Base-by-base conservation (phyloP, 129 eudicot genomes). In the Smallanthus sonchifolius region DNA sequence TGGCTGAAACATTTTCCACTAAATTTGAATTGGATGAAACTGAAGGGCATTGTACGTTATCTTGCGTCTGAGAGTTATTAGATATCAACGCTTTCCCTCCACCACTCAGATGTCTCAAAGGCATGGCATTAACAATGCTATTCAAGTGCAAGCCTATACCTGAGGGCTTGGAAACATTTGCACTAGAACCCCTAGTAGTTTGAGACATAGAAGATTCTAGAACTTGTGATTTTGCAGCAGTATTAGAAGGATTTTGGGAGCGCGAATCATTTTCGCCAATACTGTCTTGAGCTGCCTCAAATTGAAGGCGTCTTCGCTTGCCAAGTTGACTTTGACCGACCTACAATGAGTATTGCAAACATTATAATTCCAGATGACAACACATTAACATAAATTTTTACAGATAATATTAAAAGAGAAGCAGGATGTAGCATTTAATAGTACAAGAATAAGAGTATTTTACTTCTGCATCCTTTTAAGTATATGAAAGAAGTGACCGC, bases 141-240 rank as follows among this genome's bases (percentile, higher is more conserved):
- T 92, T 92, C 55, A 89, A 81, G 79, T 92, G 96, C 85, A 92
- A 81, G 40, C 98, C 98, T 60, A 89, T 82, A 38, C 97, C 97
- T 8, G 84, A 86, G 60, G 89, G 96, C 86, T 86, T 92, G 80
- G 90, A 81, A 79, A 74, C 75, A 49, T 75, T 68, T 47, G 60
- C 3, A 48, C 37, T 32, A 56, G 74, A 44, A 40, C 71, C 77
- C 42, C 39, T 82, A 35, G 35, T 64, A 76, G 42, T 79, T 80
- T 57, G 75, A 78, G 85, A 65, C 56, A 65, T 42, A 61, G 77
- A 78, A 80, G 85, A 70, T 20, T 80, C 81, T 56, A 55, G 40
- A 71, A 70, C 75, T 51, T 70, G 80, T 73, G 73, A 39, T 56
- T n/a, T 43, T 10, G 74, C 75, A 16, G 63, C 78, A 70, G 66